Evolutionary conservation across 805 yeast species (phyloP).

Genomic region (Brettanomyces custersianus): DNA sequence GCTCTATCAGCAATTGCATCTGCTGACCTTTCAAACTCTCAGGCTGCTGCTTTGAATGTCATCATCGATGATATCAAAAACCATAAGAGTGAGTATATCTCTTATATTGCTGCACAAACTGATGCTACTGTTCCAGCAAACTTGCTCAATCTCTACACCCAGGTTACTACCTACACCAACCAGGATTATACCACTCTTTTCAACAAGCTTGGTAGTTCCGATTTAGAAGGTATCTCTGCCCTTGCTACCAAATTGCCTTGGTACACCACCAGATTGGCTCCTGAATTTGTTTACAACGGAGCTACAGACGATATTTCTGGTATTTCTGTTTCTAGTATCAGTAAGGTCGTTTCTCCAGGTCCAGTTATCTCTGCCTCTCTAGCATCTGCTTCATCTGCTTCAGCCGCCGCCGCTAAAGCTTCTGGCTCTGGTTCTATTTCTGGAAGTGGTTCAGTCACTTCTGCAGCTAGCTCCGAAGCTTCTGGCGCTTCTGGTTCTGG

Average conservation of each 20-base stretch:
- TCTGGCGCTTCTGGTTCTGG: not conserved
- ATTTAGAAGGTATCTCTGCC: conserved; percentile 3
- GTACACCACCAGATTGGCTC: conserved; percentile 16
- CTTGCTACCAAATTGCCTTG: conserved; percentile 17
- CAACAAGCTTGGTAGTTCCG: conserved; percentile 6
- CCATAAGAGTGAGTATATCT: conserved; percentile 8
- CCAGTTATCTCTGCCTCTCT: not conserved
- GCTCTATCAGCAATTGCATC: conserved; percentile 1
- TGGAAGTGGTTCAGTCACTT: not conserved
- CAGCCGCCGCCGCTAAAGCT: not conserved
- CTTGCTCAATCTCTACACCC: conserved; percentile 14
- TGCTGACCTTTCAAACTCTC: conserved; percentile 3
- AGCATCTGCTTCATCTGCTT: not conserved
- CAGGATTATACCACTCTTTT: conserved; percentile 29
- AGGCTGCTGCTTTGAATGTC: conserved; percentile 4
- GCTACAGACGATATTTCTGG: no score
- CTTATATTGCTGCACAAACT: conserved; percentile 7
- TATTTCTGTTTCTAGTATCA: no score
- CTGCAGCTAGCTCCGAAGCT: no score
- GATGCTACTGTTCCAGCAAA: conserved; percentile 8
- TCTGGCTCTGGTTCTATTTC: not conserved
- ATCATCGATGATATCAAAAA: conserved; percentile 9
- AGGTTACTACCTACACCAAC: conserved; percentile 27
- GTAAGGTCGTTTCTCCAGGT: no score
- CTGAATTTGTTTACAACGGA: no score